Evolutionary conservation across 2,329 filamentous ascomycete genomes (phyloP).

Genomic region (Fusarium beomiforme): DNA sequence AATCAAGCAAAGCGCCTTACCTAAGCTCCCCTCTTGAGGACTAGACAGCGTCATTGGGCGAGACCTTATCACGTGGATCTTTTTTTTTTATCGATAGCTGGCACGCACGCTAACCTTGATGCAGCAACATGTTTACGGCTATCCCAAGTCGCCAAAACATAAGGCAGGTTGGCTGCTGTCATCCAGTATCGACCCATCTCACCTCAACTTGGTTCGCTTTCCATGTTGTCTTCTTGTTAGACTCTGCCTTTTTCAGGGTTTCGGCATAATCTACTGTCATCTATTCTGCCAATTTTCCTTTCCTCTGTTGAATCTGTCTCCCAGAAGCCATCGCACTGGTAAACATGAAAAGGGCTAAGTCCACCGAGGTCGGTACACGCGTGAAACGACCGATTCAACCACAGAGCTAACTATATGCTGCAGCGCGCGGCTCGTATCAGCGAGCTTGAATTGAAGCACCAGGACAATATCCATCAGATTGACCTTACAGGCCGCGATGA

Average conservation of each 20-base stretch:
- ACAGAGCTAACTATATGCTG: conserved; percentile 29
- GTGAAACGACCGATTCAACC: conserved; percentile 32
- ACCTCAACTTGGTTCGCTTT: conserved; percentile 22
- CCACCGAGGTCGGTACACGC: conserved; percentile 43
- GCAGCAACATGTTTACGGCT: conserved; percentile 46
- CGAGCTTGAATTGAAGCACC: conserved; percentile 75
- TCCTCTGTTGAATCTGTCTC: neutral
- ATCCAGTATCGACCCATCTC: conserved; percentile 19
- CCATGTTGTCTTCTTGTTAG: conserved; percentile 9
- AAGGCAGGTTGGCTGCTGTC: neutral
- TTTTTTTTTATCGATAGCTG: neutral
- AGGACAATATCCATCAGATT: conserved; percentile 70
- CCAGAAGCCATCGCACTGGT: conserved; percentile 1
- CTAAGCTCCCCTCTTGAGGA: conserved; percentile 25
- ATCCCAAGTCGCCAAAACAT: conserved; percentile 43
- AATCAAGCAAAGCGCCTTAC: conserved; percentile 32
- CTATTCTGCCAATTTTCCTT: neutral
- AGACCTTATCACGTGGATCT: conserved; percentile 21
- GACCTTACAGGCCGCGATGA: conserved; percentile 80
- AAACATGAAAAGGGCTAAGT: conserved; percentile 43
- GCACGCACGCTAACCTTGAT: conserved; percentile 35
- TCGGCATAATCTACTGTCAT: neutral
- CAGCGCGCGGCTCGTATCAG: conserved; percentile 60
- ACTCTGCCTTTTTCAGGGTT: neutral
- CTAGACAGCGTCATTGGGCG: conserved; percentile 5